phyloP scores from a whole-genome alignment of 257 asterid genomes.

The Datura wrightii region DNA sequence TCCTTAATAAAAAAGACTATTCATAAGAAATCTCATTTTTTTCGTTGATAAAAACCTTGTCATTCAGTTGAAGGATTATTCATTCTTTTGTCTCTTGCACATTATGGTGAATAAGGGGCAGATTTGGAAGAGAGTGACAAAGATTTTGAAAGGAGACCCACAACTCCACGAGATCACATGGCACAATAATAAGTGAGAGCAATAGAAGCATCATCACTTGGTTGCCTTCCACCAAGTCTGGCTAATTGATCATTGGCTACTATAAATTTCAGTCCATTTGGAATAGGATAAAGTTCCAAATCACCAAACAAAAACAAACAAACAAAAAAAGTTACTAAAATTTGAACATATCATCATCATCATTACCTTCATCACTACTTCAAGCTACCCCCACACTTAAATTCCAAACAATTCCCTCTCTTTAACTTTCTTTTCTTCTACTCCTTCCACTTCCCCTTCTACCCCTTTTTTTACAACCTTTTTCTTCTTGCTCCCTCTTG shows the following conservation, averaged over 20 bases:
- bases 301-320: conserved; percentile 38
- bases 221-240: conserved; percentile 22
- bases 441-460: conserved; percentile 39
- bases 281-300: conserved; percentile 22
- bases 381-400: conserved; percentile 43
- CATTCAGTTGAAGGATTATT: not conserved
- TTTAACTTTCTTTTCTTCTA: conserved; percentile 42
- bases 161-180: not conserved
- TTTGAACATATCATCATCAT: conserved; percentile 50
- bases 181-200: not conserved
- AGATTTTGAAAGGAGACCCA: not conserved
- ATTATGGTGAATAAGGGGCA: not conserved
- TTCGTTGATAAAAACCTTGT: too few relatives aligned
- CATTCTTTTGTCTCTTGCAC: not conserved
- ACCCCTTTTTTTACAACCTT: conserved; percentile 36
- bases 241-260: conserved; percentile 19
- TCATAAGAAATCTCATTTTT: too few relatives aligned
- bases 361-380: conserved; percentile 57
- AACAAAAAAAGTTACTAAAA: conserved; percentile 29
- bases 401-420: conserved; percentile 54
- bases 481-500: conserved; percentile 38
- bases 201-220: not conserved
- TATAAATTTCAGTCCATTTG: not conserved
- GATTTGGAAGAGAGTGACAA: not conserved
- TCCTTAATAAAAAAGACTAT: not conserved